Conservation (phyloP, 2,329 filamentous ascomycete genomes). For the Exophiala aquamarina region DNA sequence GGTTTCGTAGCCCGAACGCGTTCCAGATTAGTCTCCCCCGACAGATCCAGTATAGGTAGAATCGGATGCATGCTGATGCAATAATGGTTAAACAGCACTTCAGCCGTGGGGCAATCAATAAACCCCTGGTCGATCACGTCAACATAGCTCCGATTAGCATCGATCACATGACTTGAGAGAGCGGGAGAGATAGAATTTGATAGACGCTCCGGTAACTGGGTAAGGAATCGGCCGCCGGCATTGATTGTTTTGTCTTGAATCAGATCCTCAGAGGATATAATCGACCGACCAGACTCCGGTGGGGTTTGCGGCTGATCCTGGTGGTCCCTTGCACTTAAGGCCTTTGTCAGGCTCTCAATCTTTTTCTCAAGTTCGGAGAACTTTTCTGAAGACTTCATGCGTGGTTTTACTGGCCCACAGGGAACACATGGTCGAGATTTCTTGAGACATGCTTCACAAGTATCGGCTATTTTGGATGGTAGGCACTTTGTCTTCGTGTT, state of each 20-base stretch:
- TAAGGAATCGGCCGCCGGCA: neutral
- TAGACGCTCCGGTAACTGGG: neutral
- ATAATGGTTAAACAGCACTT: slow-evolving; percentile 12
- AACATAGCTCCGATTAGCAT: slow-evolving; percentile 6
- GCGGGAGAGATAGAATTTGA: neutral
- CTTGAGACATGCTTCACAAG: slow-evolving; percentile 75
- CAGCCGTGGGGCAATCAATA: slow-evolving; percentile 9
- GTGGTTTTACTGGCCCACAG: slow-evolving; percentile 7
- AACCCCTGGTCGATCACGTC: slow-evolving; percentile 8
- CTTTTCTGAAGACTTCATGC: slow-evolving; percentile 9
- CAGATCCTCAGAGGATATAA: neutral
- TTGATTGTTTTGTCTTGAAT: neutral
- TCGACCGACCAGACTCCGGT: neutral
- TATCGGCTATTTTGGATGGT: slow-evolving; percentile 7
- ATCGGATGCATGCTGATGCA: slow-evolving; percentile 8
- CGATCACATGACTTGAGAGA: neutral
- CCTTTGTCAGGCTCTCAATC: slow-evolving; percentile 8
- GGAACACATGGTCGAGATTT: slow-evolving; percentile 56
- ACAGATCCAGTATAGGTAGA: neutral
- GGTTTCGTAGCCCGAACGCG: neutral
- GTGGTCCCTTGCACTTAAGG: neutral
- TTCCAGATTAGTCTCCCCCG: neutral
- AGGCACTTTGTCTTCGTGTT: slow-evolving; percentile 21
- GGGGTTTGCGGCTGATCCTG: slow-evolving; percentile 15
- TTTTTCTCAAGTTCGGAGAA: slow-evolving; percentile 13